Conservation (phyloP, 108 stramenopile species). For the Pseudonitzschia delicatissima region DNA sequence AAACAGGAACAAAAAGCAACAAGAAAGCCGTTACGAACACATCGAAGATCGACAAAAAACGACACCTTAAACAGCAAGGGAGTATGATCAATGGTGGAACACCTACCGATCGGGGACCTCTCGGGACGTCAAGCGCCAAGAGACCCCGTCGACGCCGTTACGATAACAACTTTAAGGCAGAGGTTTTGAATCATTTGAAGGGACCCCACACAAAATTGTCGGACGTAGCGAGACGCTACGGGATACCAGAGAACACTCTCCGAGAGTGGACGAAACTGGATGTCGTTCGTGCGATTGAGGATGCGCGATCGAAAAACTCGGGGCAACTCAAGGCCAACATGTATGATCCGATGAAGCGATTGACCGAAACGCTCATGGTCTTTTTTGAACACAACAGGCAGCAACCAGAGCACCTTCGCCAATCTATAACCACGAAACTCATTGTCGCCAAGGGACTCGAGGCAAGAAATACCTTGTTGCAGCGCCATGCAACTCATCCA, state of each 20-base stretch:
- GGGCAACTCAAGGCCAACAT: slow-evolving; percentile 36
- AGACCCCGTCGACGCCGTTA: slow-evolving; percentile 29
- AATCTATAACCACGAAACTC: slow-evolving; percentile 29
- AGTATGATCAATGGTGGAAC: not conserved
- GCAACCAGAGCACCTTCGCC: slow-evolving; percentile 17
- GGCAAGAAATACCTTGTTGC: slow-evolving; percentile 24
- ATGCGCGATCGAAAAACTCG: slow-evolving; percentile 17
- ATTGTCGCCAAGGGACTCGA: slow-evolving; percentile 36
- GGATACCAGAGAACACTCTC: slow-evolving; percentile 32
- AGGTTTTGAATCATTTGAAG: slow-evolving; percentile 25
- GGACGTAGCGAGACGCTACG: slow-evolving; percentile 21
- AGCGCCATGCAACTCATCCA: slow-evolving; percentile 24
- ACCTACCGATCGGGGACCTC: not conserved
- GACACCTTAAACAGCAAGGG: not conserved
- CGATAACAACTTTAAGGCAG: slow-evolving; percentile 31
- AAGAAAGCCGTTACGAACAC: not conserved
- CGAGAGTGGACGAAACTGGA: slow-evolving; percentile 30
- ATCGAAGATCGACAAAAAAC: not conserved
- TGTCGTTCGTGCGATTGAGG: slow-evolving; percentile 23
- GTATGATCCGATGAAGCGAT: slow-evolving; percentile 25
- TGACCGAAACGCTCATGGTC: slow-evolving; percentile 20
- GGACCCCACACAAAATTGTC: slow-evolving; percentile 19
- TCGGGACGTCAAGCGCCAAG: slow-evolving; percentile 14
- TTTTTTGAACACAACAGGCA: slow-evolving; percentile 32
- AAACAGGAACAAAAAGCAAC: not conserved